Percentiles rank a stretch among this genome's conserved stretches.
Evolutionary conservation across 257 asterid genomes (phyloP).

Genomic region (Fraxinus quadrangulata): DNA sequence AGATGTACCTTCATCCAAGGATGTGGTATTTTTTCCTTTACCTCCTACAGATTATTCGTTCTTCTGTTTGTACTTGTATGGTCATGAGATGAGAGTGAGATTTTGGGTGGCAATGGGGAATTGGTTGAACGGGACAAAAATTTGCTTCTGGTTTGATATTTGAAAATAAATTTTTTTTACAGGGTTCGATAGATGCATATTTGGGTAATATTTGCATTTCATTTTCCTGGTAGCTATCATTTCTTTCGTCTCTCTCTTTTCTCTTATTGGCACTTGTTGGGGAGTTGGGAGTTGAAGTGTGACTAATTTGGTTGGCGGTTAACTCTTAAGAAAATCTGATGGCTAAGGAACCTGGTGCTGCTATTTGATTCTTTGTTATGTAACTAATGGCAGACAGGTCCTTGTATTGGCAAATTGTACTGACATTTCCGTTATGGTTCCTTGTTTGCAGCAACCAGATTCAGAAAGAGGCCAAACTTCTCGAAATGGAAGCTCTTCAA

Average conservation of each 20-base stretch:
- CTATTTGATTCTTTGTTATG: background rate
- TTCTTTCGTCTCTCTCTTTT: background rate
- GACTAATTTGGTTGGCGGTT: background rate
- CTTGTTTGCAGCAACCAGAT: conserved; percentile 58
- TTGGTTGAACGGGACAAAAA: background rate
- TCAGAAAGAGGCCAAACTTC: conserved; percentile 65
- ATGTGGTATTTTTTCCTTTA: conserved; percentile 63
- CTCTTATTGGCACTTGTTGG: background rate
- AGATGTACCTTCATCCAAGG: conserved; percentile 84
- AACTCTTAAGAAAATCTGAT: background rate
- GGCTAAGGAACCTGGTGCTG: background rate
- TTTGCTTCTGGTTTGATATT: background rate
- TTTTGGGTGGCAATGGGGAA: background rate
- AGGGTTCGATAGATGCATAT: background rate
- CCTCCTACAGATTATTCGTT: background rate
- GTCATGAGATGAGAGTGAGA: background rate
- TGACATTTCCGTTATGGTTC: conserved; percentile 14
- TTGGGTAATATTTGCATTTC: conserved; percentile 2
- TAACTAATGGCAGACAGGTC: background rate
- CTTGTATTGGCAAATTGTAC: background rate
- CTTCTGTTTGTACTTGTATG: background rate
- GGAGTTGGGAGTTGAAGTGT: background rate
- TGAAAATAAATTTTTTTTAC: background rate
- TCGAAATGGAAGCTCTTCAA: conserved; percentile 70
- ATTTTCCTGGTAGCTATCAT: background rate